Percentiles rank a stretch among this genome's conserved stretches.
These are phyloP conservation scores for Geoglossum cookeanum DNA, from an alignment of 2,329 filamentous ascomycete genomes.

Conservation along the genomic window DNA sequence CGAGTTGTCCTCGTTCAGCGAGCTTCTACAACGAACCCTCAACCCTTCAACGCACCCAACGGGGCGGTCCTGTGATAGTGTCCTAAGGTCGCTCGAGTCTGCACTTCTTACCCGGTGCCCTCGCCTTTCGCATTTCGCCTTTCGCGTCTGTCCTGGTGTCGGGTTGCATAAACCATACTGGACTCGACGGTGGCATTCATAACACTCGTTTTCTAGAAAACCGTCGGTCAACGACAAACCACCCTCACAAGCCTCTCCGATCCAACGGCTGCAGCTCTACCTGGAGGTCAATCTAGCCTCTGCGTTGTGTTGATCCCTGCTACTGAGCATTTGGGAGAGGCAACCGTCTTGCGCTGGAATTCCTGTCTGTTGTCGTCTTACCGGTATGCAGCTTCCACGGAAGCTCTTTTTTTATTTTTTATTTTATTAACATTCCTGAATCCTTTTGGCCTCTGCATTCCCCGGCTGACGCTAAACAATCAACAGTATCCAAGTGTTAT, in stretches of 20 bases:
- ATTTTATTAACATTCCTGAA: neutral
- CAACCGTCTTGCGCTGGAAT: neutral
- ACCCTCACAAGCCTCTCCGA: neutral
- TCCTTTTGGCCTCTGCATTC: neutral
- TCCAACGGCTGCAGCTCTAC: neutral
- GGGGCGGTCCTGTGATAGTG: neutral
- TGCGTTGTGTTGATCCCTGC: neutral
- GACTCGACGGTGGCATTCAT: too few relatives aligned
- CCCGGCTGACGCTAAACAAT: neutral
- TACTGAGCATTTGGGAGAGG: neutral
- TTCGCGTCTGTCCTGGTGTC: neutral
- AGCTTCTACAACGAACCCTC: neutral
- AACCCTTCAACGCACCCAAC: neutral
- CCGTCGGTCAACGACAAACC: neutral
- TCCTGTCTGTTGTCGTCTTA: neutral
- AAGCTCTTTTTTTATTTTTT: neutral
- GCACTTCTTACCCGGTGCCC: neutral
- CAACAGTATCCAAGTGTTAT: neutral
- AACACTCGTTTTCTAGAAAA: neutral
- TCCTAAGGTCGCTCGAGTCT: neutral
- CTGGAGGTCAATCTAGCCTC: neutral
- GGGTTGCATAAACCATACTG: too few relatives aligned
- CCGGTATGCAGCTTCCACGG: neutral
- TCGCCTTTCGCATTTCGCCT: neutral
- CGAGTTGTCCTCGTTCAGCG: neutral